Conservation (phyloP, 257 asterid genomes). For the Paraleonurus japonicus region DNA sequence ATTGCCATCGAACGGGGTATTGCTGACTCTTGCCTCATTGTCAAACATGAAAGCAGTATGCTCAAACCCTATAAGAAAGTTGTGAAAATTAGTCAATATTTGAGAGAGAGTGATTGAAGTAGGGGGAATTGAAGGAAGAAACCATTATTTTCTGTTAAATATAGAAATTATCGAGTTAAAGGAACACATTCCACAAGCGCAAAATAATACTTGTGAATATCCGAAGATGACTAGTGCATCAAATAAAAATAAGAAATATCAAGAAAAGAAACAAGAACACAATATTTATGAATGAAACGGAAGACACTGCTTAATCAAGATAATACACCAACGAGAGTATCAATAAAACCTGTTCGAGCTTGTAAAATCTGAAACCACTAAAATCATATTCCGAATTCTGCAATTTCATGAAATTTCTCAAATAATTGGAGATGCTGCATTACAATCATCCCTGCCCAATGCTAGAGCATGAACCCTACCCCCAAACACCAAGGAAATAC, state of each 20-base stretch:
- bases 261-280: slow-evolving; percentile 12
- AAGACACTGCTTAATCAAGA: not conserved
- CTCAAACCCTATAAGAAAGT: slow-evolving; percentile 31
- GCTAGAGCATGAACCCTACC: not conserved
- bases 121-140: not conserved
- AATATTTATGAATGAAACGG: not conserved
- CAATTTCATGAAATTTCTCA: not conserved
- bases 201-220: not conserved
- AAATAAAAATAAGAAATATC: not conserved
- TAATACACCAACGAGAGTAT: not conserved
- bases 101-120: not conserved
- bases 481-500: not conserved
- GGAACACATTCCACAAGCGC: not conserved
- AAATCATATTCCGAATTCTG: not conserved
- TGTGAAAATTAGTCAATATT: not conserved
- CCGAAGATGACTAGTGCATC: not conserved
- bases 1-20: slow-evolving; percentile 30
- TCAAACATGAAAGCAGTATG: slow-evolving; percentile 49
- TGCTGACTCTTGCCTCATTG: slow-evolving; percentile 37
- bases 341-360: not conserved
- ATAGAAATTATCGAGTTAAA: not conserved
- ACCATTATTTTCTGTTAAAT: not conserved
- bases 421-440: not conserved
- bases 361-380: not conserved
- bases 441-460: not conserved